A percentile compares a stretch with the other conserved stretches of the same genome.
Conservation (phyloP, 352 stramenopile species). For the Phytophthora cactorum region DNA sequence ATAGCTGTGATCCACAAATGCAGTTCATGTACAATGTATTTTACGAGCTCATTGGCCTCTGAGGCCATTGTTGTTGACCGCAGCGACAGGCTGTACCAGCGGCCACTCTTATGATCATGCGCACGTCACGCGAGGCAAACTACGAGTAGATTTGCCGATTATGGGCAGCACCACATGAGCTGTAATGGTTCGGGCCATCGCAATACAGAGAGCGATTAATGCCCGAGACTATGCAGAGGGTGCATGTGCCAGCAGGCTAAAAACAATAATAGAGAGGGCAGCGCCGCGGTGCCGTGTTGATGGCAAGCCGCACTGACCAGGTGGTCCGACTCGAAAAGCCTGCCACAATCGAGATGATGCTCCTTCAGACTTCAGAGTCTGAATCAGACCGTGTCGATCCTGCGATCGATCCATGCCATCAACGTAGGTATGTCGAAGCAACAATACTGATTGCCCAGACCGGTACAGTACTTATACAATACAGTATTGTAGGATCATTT, state of each 20-base stretch:
- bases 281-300: constrained; percentile 6
- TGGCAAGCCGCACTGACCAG: not conserved
- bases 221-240: not conserved
- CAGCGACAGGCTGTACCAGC: not conserved
- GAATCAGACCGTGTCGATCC: not conserved
- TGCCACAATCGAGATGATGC: constrained; percentile 19
- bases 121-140: not conserved
- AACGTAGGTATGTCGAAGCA: not conserved
- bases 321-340: not conserved
- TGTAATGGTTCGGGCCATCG: constrained; percentile 6
- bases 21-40: not conserved
- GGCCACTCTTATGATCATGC: not conserved
- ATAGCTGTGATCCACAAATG: too few relatives aligned
- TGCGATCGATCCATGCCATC: not conserved
- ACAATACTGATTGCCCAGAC: too few relatives aligned
- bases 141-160: constrained; percentile 16
- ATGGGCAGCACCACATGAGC: constrained; percentile 7
- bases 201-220: not conserved
- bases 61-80: not conserved
- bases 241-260: not conserved
- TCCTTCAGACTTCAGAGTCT: constrained; percentile 1
- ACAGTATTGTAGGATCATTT: too few relatives aligned
- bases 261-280: constrained; percentile 15
- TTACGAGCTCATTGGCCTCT: not conserved
- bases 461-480: too few relatives aligned